A percentile compares a stretch with the other conserved stretches of the same genome.
Evolutionary conservation across 345 rosid species (phyloP).

Genomic region (Physaria fendleri): DNA sequence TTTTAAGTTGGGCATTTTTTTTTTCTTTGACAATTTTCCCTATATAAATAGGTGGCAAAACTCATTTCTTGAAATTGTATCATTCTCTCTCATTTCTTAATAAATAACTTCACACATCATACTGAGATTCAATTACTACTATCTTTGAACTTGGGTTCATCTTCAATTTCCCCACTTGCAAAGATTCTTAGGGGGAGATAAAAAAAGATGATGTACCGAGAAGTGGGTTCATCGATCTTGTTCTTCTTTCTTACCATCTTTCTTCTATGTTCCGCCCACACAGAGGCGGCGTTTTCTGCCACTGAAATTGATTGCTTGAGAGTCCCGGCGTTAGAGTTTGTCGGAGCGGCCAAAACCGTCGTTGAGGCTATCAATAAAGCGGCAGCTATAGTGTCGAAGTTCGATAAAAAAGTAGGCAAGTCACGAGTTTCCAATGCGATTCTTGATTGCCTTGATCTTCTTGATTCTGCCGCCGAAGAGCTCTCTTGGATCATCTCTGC

Average conservation of each 20-base stretch:
- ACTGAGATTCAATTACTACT: too few relatives aligned
- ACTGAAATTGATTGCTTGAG: slow-evolving; percentile 29
- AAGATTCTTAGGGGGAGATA: too few relatives aligned
- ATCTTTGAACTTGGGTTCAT: too few relatives aligned
- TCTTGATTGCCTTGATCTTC: slow-evolving; percentile 61
- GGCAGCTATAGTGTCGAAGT: slow-evolving; percentile 29
- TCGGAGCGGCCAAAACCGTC: slow-evolving; percentile 34
- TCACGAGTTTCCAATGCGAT: slow-evolving; percentile 42
- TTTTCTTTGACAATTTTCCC: too few relatives aligned
- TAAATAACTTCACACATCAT: too few relatives aligned
- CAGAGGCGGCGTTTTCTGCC: slow-evolving; percentile 10
- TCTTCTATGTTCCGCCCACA: slow-evolving; percentile 1
- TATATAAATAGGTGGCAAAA: too few relatives aligned
- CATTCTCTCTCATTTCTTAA: too few relatives aligned
- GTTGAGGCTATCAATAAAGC: slow-evolving; percentile 35
- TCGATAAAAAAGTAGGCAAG: slow-evolving; percentile 35
- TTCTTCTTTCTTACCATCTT: background rate
- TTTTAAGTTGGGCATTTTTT: too few relatives aligned
- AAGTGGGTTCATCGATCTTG: background rate
- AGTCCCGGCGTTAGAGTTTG: slow-evolving; percentile 39
- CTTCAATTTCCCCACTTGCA: too few relatives aligned
- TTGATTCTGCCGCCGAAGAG: slow-evolving; percentile 52
- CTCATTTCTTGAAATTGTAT: too few relatives aligned
- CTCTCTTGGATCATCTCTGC: slow-evolving; percentile 56
- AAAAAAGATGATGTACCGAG: slow-evolving; percentile 6